Evolutionary conservation across 768 basidiomycete species (phyloP).

Genomic region (Suillus spraguei): DNA sequence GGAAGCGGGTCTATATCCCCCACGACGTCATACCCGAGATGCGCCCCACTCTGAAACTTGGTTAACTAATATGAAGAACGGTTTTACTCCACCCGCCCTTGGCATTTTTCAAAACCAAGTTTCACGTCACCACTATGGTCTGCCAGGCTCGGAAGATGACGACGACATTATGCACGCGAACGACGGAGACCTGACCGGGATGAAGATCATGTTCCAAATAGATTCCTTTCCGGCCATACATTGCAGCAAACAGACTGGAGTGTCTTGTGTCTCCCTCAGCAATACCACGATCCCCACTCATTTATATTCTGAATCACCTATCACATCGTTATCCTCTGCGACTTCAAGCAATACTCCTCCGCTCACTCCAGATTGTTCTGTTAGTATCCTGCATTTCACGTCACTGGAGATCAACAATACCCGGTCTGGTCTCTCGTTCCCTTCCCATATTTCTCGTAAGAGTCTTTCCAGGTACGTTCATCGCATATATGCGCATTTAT

Average conservation of each 20-base stretch:
- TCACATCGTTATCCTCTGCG: neutral
- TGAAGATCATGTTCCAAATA: conserved; percentile 1
- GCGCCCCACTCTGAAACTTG: neutral
- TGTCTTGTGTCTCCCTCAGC: neutral
- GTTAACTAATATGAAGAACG: conserved; percentile 1
- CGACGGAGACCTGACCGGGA: neutral
- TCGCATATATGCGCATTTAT: neutral
- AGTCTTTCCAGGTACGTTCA: conserved; percentile 38
- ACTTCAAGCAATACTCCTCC: neutral
- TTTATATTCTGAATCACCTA: neutral
- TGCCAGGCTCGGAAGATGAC: neutral
- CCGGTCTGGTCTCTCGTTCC: neutral
- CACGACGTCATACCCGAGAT: neutral
- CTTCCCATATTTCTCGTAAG: neutral
- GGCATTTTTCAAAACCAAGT: neutral
- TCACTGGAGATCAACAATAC: neutral
- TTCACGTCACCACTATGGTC: neutral
- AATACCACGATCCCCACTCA: neutral
- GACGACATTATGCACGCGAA: neutral
- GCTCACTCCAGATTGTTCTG: neutral
- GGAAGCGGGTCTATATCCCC: conserved; percentile 7
- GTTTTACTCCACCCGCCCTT: conserved; percentile 3
- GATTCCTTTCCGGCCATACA: neutral
- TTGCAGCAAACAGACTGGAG: neutral
- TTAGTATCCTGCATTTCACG: neutral